Percentiles rank a stretch among this genome's conserved stretches.
These are phyloP conservation scores for Xanthoconium purpureum DNA, from an alignment of 768 basidiomycete genomes.

Conservation along the genomic window DNA sequence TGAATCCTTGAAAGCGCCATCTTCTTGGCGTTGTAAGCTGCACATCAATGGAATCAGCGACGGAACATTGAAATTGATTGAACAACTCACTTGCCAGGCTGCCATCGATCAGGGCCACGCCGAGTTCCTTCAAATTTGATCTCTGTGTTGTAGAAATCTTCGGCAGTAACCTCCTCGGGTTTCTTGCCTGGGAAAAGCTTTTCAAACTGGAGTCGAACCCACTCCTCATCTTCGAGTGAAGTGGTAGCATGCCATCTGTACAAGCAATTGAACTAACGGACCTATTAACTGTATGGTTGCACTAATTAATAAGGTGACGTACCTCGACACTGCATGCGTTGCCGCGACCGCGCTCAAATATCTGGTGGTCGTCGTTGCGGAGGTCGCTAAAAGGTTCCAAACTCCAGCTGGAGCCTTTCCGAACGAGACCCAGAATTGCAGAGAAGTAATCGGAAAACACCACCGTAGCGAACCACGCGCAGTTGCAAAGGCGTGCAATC, in stretches of 20 bases:
- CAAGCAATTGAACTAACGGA: slow-evolving; percentile 70
- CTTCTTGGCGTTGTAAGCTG: slow-evolving; percentile 58
- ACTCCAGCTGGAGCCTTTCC: slow-evolving; percentile 75
- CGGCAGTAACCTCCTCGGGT: slow-evolving; percentile 42
- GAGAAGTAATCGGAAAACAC: slow-evolving; percentile 87
- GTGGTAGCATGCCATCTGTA: slow-evolving; percentile 88
- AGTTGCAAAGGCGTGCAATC: slow-evolving; percentile 73
- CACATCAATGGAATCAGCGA: slow-evolving; percentile 2
- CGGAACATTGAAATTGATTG: neutral
- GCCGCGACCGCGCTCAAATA: slow-evolving; percentile 77
- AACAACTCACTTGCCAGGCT: slow-evolving; percentile 53
- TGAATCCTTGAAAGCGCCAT: slow-evolving; percentile 62
- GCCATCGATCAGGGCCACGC: slow-evolving; percentile 58
- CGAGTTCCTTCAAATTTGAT: slow-evolving; percentile 38
- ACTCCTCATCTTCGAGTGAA: slow-evolving; percentile 65
- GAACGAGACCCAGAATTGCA: slow-evolving; percentile 72
- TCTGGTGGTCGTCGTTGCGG: slow-evolving; percentile 53
- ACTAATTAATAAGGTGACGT: slow-evolving; percentile 7
- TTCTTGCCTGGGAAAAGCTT: slow-evolving; percentile 53
- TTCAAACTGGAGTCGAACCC: slow-evolving; percentile 52
- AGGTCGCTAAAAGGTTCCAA: slow-evolving; percentile 76
- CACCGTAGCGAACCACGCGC: slow-evolving; percentile 72
- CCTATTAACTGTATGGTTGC: neutral
- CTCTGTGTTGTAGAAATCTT: slow-evolving; percentile 53
- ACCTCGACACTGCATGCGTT: slow-evolving; percentile 84